Base-by-base conservation (phyloP, 2,329 filamentous ascomycete species). In the Didymella sp. region DNA sequence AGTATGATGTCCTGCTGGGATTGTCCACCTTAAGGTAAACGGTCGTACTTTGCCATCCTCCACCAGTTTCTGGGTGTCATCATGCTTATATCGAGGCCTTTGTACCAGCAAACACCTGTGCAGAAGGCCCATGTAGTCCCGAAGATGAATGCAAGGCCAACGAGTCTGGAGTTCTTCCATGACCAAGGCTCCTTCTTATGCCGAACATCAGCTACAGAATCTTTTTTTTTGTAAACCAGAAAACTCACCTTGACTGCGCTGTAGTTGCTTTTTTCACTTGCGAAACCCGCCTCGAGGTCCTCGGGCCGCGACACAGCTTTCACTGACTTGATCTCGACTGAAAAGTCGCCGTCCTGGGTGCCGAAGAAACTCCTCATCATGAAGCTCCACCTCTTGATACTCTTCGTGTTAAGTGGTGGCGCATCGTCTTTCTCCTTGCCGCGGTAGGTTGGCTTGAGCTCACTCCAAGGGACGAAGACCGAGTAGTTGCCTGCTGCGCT, bases 301-400 rank as follows among this genome's bases (percentile, higher is more conserved):
- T 51, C 43, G 7, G 66, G 50, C 33, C 59, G 60, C 11, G 58
- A 54, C 3, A 79, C 67, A 8, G 83, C 84, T 12, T 82, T 79
- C 55, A 89, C 84, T 1, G 83, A 85, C 27, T 73, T 74, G 56
- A 90, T 74, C 1, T 80, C 77, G 4, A 90, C 71, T 3, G 78
- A 80, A 63, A 92, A 92, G 3, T 85, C 79, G 3, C 90, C 90
- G 60, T 90, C 80, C 73, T 93, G 90, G 0, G 83, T 77, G 8
- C 87, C 90, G 64, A 93, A 93, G 79, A 91, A 92, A 74, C 90
- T 95, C 72, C 91, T 80, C 81, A 90, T 89, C 91, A 95, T 93
- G 57, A 95, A 80, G 47, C 87, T 88, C 27, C 94, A 79, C 43
- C 89, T 81, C 76, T 85, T 89, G 35, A 95, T 79, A 40, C 79